Base-by-base conservation (phyloP, 1,139 yeast species). In the Yamadazyma diospyri region DNA sequence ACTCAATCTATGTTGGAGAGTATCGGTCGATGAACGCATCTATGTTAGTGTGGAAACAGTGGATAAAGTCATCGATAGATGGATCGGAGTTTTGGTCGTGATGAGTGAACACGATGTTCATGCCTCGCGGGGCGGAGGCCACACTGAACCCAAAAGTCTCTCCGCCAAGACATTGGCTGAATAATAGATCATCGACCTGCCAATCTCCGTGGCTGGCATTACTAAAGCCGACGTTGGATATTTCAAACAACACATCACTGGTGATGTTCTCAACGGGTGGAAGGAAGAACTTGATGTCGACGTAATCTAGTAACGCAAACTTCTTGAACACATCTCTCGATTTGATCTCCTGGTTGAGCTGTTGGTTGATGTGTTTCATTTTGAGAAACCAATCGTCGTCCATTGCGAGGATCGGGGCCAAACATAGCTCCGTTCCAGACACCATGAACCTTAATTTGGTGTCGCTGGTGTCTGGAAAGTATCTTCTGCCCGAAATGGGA, bases 401-500 rank as follows among this genome's bases (percentile, higher is more conserved):
- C 25, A 23, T 23, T 23, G n/a, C 13, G 13, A 15, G n/a, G 25
- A 23, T 23, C 4, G 25, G 25, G 13, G 9, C 25, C 7, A 15
- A 23, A 13, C 9, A n/a, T 11, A 23, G 16, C 9, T 23, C 5
- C 4, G 7, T 14, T 13, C 15, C 4, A 6, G 25, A 12, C 6
- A 57, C 55, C 23, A 39, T 37, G 5, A 46, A 37, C 6, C 50
- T 53, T 36, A 48, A 59, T 22, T 41, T 40, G 27, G 47, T 38
- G 7, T 40, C 35, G 2, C 40, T 32, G 7, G 16, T 11, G 7
- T 45, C 43, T 0, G 57, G 52, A 18, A 32, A 39, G 30, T 46
- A 60, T 25, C 62, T 38, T 31, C 67, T 47, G 2, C 64, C 65
- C 21, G 51, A 42, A 16, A 58, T 30, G 2, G 51, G 54, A 10